Evolutionary conservation across 805 yeast genomes (phyloP).

Genomic region (Novakomyces olei): DNA sequence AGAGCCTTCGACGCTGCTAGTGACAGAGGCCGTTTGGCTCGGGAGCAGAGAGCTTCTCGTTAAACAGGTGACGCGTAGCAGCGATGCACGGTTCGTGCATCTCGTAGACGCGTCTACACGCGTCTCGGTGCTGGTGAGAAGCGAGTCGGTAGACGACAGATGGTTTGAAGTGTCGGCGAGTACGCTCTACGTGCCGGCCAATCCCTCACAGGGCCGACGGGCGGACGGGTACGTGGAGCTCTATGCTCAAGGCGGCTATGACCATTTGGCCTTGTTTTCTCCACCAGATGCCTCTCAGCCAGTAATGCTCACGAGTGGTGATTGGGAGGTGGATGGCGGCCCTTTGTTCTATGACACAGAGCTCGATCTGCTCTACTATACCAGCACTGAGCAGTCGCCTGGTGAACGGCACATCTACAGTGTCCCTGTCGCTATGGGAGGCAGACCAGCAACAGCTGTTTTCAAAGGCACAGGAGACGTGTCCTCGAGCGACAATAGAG

Average conservation of each 20-base stretch:
- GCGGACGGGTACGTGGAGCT: slow-evolving; percentile 67
- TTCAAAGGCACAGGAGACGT: too few species aligned
- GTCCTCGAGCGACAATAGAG: too few species aligned
- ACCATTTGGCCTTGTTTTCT: slow-evolving; percentile 66
- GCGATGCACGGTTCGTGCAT: too few species aligned
- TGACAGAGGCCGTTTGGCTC: too few species aligned
- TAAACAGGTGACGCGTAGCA: too few species aligned
- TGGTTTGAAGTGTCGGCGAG: slow-evolving; percentile 65
- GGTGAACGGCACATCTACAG: slow-evolving; percentile 68
- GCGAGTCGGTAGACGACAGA: slow-evolving; percentile 22
- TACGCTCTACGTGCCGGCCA: slow-evolving; percentile 34
- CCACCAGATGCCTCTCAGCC: slow-evolving; percentile 42
- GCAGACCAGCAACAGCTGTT: neutral
- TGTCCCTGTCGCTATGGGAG: slow-evolving; percentile 17
- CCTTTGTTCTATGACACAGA: slow-evolving; percentile 28
- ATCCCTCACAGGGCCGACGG: slow-evolving; percentile 20
- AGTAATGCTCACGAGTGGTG: slow-evolving; percentile 42
- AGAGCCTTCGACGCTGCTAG: too few species aligned
- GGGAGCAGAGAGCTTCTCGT: too few species aligned
- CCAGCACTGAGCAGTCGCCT: slow-evolving; percentile 56
- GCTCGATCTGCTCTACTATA: slow-evolving; percentile 34
- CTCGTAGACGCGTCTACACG: too few species aligned
- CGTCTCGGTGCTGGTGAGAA: too few species aligned
- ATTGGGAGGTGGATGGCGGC: slow-evolving; percentile 78
- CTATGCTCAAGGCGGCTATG: slow-evolving; percentile 24